A percentile compares a stretch with the other conserved stretches of the same genome.
Conservation (phyloP, 306 rosid species). For the Lathyrus aphaca region DNA sequence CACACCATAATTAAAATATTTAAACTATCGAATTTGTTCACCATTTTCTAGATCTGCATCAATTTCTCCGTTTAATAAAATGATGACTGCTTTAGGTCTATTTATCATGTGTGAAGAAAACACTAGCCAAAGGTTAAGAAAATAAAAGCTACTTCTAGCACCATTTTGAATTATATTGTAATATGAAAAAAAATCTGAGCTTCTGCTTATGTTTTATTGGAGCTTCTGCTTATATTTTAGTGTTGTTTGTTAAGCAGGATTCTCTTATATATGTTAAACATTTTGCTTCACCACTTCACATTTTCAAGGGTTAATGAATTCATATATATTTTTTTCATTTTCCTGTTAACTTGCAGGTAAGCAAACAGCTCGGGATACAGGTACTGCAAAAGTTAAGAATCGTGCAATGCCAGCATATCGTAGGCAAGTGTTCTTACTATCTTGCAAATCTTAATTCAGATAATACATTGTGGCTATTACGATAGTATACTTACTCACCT, state of each 20-base stretch:
- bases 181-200: slow-evolving; percentile 16
- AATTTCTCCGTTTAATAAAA: slow-evolving; percentile 26
- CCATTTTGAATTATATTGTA: slow-evolving; percentile 38
- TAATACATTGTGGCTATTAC: not conserved
- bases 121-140: not conserved
- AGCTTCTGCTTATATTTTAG: slow-evolving; percentile 19
- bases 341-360: slow-evolving; percentile 47
- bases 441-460: not conserved
- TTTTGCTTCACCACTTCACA: slow-evolving; percentile 7
- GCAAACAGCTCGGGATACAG: slow-evolving; percentile 46
- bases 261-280: slow-evolving; percentile 18
- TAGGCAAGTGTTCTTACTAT: slow-evolving; percentile 49
- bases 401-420: slow-evolving; percentile 72
- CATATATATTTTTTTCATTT: not conserved
- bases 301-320: not conserved
- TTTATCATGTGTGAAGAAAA: slow-evolving; percentile 8
- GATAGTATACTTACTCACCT: slow-evolving; percentile 3
- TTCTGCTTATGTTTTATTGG: slow-evolving; percentile 10
- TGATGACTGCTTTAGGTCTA: slow-evolving; percentile 12
- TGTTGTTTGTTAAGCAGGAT: not conserved
- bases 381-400: slow-evolving; percentile 49
- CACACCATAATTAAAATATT: slow-evolving; percentile 1
- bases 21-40: not conserved
- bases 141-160: slow-evolving; percentile 11
- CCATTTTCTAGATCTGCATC: slow-evolving; percentile 13